A percentile compares a stretch with the other conserved stretches of the same genome.
phyloP scores from a whole-genome alignment of 2,329 filamentous ascomycete genomes.

The Penicillium italicum region DNA sequence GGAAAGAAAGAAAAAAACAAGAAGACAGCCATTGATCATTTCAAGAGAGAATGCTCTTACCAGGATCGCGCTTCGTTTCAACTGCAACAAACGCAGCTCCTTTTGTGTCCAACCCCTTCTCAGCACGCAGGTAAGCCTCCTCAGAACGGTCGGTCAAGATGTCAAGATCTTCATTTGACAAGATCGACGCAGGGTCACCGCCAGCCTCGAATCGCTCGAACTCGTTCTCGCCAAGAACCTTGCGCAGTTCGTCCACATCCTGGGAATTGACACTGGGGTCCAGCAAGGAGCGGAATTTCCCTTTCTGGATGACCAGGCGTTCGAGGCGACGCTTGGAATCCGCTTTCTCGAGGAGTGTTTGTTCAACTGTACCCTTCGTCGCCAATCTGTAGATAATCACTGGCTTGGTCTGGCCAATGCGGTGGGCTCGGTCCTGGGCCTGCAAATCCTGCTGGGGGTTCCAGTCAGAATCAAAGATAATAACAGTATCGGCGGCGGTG shows the following conservation, averaged over 20 bases:
- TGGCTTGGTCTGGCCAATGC: conserved; percentile 87
- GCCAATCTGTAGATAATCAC: conserved; percentile 93
- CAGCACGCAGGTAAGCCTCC: conserved; percentile 67
- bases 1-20: background rate
- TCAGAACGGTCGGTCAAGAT: conserved; percentile 72
- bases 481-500: conserved; percentile 84
- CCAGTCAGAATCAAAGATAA: conserved; percentile 87
- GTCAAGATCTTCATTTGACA: conserved; percentile 72
- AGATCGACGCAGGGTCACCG: conserved; percentile 57
- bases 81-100: conserved; percentile 66
- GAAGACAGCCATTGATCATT: conserved; percentile 9
- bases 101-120: conserved; percentile 65
- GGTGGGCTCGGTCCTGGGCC: conserved; percentile 89
- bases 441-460: conserved; percentile 97
- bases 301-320: conserved; percentile 93
- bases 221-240: conserved; percentile 68
- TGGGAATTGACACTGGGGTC: conserved; percentile 52
- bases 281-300: conserved; percentile 68
- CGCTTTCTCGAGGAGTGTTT: conserved; percentile 77
- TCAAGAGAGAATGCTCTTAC: conserved; percentile 32
- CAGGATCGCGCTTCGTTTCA: conserved; percentile 63
- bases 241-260: conserved; percentile 60
- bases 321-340: conserved; percentile 89
- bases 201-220: conserved; percentile 60
- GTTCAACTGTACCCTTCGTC: conserved; percentile 88